Conservation (phyloP, 2,329 filamentous ascomycete genomes). For the Sporothrix phasma region DNA sequence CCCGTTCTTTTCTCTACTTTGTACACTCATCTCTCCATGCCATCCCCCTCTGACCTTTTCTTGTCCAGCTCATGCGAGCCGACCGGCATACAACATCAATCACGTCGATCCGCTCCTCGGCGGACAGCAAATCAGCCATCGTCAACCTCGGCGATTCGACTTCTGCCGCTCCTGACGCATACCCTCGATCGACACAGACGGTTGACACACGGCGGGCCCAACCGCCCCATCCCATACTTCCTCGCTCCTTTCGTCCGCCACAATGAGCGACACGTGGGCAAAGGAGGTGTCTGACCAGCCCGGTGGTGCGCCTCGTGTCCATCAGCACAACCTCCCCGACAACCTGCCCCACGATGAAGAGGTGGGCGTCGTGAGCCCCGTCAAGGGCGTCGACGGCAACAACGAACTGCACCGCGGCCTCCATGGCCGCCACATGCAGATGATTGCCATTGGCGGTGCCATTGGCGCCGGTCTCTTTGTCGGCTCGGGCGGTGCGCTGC, state of each 20-base stretch:
- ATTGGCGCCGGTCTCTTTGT: constrained; percentile 57
- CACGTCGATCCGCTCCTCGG: no score
- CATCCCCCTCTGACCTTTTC: background rate
- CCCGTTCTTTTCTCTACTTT: background rate
- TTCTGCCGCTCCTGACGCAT: no score
- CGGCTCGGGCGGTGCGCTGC: constrained; percentile 51
- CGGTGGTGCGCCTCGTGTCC: background rate
- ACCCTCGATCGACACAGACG: background rate
- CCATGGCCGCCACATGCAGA: constrained; percentile 34
- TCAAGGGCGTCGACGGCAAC: constrained; percentile 18
- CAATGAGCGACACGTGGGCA: constrained; percentile 5
- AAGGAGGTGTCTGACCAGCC: constrained; percentile 22
- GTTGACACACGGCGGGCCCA: no score
- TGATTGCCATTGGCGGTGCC: constrained; percentile 38
- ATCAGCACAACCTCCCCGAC: background rate
- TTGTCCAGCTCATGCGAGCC: background rate
- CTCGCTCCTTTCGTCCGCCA: background rate
- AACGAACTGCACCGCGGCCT: constrained; percentile 29
- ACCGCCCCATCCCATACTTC: no score
- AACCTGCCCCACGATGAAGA: constrained; percentile 26
- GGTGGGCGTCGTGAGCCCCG: constrained; percentile 25
- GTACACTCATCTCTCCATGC: background rate
- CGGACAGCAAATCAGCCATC: no score
- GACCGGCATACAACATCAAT: background rate
- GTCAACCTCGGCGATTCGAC: no score